A percentile compares a stretch with the other conserved stretches of the same genome.
Evolutionary conservation across 768 basidiomycete species (phyloP).

Genomic region (Podaxis rugospora): DNA sequence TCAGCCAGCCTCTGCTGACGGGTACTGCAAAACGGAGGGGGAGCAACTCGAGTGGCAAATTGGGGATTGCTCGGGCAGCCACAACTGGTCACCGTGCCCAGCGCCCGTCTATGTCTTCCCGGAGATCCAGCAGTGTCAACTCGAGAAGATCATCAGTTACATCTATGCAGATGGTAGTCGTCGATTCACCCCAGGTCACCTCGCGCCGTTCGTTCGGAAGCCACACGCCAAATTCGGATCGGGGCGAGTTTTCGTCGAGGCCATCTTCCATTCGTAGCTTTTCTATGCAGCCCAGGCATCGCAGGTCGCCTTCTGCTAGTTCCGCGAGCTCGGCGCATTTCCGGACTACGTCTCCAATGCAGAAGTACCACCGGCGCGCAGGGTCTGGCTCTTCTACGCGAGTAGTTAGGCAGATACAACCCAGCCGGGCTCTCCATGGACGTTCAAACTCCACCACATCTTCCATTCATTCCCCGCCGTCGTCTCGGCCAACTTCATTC

Average conservation of each 20-base stretch:
- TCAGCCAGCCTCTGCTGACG: background rate
- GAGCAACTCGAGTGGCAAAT: slow-evolving; percentile 34
- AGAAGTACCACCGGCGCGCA: slow-evolving; percentile 71
- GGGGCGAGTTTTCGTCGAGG: slow-evolving; percentile 70
- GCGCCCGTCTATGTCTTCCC: slow-evolving; percentile 72
- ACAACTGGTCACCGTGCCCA: slow-evolving; percentile 48
- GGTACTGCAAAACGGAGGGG: slow-evolving; percentile 44
- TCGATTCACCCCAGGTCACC: slow-evolving; percentile 61
- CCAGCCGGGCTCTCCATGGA: slow-evolving; percentile 48
- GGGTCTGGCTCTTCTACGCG: slow-evolving; percentile 83
- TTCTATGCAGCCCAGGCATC: slow-evolving; percentile 57
- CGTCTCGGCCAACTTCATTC: slow-evolving; percentile 74
- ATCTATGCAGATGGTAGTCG: slow-evolving; percentile 43
- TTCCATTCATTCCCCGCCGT: slow-evolving; percentile 70
- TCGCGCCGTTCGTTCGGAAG: slow-evolving; percentile 71
- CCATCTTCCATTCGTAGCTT: slow-evolving; percentile 87
- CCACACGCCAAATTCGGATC: slow-evolving; percentile 86
- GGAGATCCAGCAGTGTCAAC: slow-evolving; percentile 88
- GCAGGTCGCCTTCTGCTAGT: slow-evolving; percentile 73
- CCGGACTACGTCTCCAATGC: slow-evolving; percentile 75
- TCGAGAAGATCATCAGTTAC: slow-evolving; percentile 65
- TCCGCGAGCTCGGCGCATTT: slow-evolving; percentile 66
- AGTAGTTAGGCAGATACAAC: slow-evolving; percentile 61
- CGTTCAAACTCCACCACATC: slow-evolving; percentile 77
- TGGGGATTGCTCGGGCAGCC: slow-evolving; percentile 14